Evolutionary conservation across 208 protist species (phyloP), one percentile per base, ranked within the genome.

Genomic region (Porcisia hertigi): DNA sequence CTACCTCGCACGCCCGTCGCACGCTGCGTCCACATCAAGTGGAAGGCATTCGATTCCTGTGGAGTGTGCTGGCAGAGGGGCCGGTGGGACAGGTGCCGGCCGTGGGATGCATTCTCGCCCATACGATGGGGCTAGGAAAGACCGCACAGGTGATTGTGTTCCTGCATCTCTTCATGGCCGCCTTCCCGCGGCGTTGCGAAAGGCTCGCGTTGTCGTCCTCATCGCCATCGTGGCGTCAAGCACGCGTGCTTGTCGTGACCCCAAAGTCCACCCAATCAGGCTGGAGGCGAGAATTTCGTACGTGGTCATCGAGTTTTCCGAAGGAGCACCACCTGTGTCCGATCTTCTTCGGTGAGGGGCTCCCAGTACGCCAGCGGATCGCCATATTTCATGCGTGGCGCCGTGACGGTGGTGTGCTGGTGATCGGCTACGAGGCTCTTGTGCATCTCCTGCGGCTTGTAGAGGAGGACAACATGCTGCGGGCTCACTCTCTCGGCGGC

Each of bases 81-180:
- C 91, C 93, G 52, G 88, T 89, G 7, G 89, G 90, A 0, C 69
- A 82, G 70, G 93, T 97, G 39, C 93, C 91, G 2, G 82, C 91
- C 6, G 88, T 94, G 25, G 93, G 93, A 34, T 89, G 86, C 76
- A 92, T 97, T 59, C 83, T 97, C 7, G 89, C 93, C 0, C 93
- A 97, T 84, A 94, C 93, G 0, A 97, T 97, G 93, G 93, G 93
- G 30, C 90, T 97, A 9, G 93, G 93, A 39, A 97, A 97, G 75
- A 97, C 93, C 14, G 90, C 83, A 55, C 93, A 97, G 77, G 91
- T 93, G 20, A 78, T 97, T 14, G 69, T 94, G 36, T 97, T 97
- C 53, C 59, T 93, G 11, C 90, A 95, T 65, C 79, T 97, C n/a
- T 93, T 91, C 66, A 65, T 94, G 67, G 65, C 53, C 2, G 49